These are phyloP conservation scores for Quercus ilex DNA, from an alignment of 306 rosid species.

Conservation along the genomic window DNA sequence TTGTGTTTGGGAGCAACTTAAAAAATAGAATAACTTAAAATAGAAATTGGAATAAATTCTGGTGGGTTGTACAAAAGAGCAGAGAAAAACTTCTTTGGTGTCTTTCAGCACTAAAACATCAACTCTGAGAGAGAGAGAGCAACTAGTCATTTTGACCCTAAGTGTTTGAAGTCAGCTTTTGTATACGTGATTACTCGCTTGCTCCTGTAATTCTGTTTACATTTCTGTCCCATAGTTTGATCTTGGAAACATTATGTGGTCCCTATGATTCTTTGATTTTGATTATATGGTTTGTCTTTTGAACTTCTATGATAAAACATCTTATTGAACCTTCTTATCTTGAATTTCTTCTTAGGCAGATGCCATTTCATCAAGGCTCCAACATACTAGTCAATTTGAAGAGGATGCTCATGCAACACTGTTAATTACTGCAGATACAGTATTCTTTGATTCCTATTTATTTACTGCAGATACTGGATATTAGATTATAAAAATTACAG, in stretches of 20 bases:
- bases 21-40: neutral
- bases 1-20: neutral
- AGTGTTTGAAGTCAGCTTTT: no score
- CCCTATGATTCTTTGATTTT: neutral
- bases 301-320: neutral
- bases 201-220: no score
- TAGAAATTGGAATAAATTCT: neutral
- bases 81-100: neutral
- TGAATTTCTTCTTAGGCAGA: constrained; percentile 66
- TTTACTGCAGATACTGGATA: neutral
- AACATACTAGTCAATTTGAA: constrained; percentile 33
- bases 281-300: neutral
- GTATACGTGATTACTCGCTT: no score
- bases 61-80: neutral
- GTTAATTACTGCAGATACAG: constrained; percentile 88
- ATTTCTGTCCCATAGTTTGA: neutral
- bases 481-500: no score
- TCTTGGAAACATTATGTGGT: neutral
- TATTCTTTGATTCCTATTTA: constrained; percentile 32
- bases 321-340: constrained; percentile 5
- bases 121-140: no score
- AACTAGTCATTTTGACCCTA: no score
- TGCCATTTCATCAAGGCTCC: constrained; percentile 66
- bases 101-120: neutral
- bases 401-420: constrained; percentile 50